Evolutionary conservation across 2,329 filamentous ascomycete genomes (phyloP), one percentile per base, ranked within the genome.

Genomic region (Corniculantispora saksenae): DNA sequence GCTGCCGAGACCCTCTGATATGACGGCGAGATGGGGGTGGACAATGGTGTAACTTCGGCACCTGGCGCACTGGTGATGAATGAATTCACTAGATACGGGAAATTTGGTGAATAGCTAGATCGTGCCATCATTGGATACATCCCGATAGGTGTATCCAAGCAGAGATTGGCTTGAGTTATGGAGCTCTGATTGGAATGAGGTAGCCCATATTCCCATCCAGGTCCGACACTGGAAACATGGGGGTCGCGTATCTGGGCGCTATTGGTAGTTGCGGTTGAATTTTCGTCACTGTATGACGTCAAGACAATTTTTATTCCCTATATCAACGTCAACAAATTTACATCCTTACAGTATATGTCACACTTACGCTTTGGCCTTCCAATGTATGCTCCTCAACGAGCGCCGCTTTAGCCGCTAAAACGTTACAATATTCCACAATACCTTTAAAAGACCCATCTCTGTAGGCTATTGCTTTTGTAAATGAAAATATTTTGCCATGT

Each of bases 351-450:
- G 17, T 9, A 27, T 17, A 29, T 10, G 3, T 29, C 12, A 21
- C 5, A 55, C 63, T 43, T 56, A 65, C 63, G 15, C 25, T 63
- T 21, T 35, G 47, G 40, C 43, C 43, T 50, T 50, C 51, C 27
- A 38, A 27, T 7, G 50, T 43, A 5, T n/a, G 51, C 53, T 80
- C 78, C 64, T 75, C 76, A 9, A 76, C 71, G 3, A 81, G 74
- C 6, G 82, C 81, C 5, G 70, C 70, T 19, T 78, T 54, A 12
- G 83, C 82, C 60, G 80, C 73, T 2, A 80, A 77, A 25, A 79
- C 75, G 66, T 87, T 84, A 61, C 80, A 81, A 65, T 83, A 88
- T 69, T 88, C 85, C 2, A 81, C 80, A 55, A 85, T 73, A 9
- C 83, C 82, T 61, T 77, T 79, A 67, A 84, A 79, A 7, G 80